Percentiles rank a stretch among this genome's conserved stretches.
Evolutionary conservation across 164 flowering plant genomes (phyloP).

Genomic region (Vitis cinerea): DNA sequence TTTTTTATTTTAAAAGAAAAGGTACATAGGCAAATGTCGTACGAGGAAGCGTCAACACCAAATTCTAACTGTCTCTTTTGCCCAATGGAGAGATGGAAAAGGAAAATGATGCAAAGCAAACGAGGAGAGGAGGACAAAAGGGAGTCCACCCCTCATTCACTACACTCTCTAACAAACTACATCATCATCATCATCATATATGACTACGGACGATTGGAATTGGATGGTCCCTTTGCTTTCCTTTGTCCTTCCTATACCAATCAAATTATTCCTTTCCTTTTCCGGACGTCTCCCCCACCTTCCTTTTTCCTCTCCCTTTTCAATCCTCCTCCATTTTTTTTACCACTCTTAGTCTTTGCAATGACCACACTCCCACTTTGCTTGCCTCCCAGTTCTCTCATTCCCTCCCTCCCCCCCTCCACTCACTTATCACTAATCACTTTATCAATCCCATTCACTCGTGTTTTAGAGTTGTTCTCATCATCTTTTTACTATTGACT

Average conservation of each 20-base stretch:
- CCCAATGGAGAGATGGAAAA: slow-evolving; percentile 23
- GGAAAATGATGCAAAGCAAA: slow-evolving; percentile 25
- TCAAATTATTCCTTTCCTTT: slow-evolving; percentile 29
- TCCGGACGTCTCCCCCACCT: slow-evolving; percentile 17
- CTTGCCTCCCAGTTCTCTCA: background rate
- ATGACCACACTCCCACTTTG: slow-evolving; percentile 20
- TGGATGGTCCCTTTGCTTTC: slow-evolving; percentile 15
- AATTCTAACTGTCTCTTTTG: slow-evolving; percentile 22
- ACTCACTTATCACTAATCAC: too few species aligned
- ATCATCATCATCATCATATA: background rate
- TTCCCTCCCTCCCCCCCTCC: too few species aligned
- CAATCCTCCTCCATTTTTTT: background rate
- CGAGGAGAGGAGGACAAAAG: slow-evolving; percentile 11
- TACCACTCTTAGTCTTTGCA: slow-evolving; percentile 5
- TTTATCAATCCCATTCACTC: too few species aligned
- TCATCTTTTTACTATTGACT: too few species aligned
- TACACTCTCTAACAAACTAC: background rate
- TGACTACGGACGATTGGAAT: background rate
- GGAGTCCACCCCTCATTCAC: background rate
- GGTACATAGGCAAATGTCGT: slow-evolving; percentile 15
- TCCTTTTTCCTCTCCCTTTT: slow-evolving; percentile 4
- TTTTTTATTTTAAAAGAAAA: background rate
- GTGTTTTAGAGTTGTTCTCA: too few species aligned
- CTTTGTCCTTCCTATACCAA: slow-evolving; percentile 16
- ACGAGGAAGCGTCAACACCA: slow-evolving; percentile 50